Conservation (phyloP, 352 stramenopile species). For the Thalassiosira mediterranea region DNA sequence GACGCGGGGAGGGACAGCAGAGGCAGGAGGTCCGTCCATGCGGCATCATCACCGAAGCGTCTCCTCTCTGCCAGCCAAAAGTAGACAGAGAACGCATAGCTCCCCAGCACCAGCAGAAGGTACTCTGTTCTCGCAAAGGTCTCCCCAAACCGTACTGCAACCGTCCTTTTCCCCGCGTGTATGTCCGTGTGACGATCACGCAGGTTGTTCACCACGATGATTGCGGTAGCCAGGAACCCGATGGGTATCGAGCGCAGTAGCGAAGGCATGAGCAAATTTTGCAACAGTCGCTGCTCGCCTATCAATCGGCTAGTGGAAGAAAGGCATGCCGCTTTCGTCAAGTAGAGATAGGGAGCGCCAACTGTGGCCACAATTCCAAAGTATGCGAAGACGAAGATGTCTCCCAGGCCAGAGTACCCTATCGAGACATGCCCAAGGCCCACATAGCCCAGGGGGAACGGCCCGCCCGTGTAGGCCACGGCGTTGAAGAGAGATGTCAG, state of each 20-base stretch:
- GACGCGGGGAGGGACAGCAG: slow-evolving; percentile 68
- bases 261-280: slow-evolving; percentile 23
- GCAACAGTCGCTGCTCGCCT: background rate
- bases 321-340: slow-evolving; percentile 36
- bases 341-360: slow-evolving; percentile 66
- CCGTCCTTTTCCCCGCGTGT: slow-evolving; percentile 68
- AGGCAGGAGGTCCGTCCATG: slow-evolving; percentile 55
- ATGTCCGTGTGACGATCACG: slow-evolving; percentile 82
- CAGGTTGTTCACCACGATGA: slow-evolving; percentile 86
- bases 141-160: slow-evolving; percentile 78
- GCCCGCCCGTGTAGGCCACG: slow-evolving; percentile 79
- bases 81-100: slow-evolving; percentile 58
- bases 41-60: background rate
- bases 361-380: slow-evolving; percentile 83
- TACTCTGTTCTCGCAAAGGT: slow-evolving; percentile 75
- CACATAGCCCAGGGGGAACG: slow-evolving; percentile 82
- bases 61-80: slow-evolving; percentile 13
- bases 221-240: slow-evolving; percentile 74
- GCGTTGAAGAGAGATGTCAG: slow-evolving; percentile 80
- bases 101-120: slow-evolving; percentile 47
- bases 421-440: slow-evolving; percentile 73
- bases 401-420: slow-evolving; percentile 81
- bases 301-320: slow-evolving; percentile 1
- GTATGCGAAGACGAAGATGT: slow-evolving; percentile 85
- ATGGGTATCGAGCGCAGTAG: slow-evolving; percentile 64